Evolutionary conservation across 768 basidiomycete genomes (phyloP).

Genomic region (Aureoboletus auriporus): DNA sequence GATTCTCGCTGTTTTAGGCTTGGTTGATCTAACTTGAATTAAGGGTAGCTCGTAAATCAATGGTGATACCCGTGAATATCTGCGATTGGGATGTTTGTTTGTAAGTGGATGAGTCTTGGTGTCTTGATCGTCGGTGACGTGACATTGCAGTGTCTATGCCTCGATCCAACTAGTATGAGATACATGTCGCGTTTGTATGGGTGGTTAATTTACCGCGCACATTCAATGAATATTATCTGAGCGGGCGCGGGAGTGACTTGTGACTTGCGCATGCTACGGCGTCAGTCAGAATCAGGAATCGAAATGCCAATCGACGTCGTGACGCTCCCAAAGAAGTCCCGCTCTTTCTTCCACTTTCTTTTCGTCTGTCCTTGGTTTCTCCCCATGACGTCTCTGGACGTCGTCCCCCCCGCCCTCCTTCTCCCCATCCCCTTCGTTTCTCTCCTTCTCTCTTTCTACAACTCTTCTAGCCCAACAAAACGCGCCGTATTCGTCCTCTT

Average conservation of each 20-base stretch:
- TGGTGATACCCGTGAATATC: no score
- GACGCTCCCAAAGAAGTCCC: background rate
- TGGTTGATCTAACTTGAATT: background rate
- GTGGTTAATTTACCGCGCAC: background rate
- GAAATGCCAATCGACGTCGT: slow-evolving; percentile 13
- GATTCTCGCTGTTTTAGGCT: background rate
- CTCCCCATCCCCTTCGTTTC: slow-evolving; percentile 23
- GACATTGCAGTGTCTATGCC: background rate
- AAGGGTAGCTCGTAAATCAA: background rate
- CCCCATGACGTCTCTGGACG: slow-evolving; percentile 22
- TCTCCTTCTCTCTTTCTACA: slow-evolving; percentile 7
- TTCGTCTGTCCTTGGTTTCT: slow-evolving; percentile 8
- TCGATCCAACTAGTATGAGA: no score
- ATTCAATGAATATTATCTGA: no score
- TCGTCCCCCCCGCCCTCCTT: slow-evolving; percentile 25
- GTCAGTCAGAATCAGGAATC: slow-evolving; percentile 14
- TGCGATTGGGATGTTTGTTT: no score
- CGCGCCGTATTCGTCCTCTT: slow-evolving; percentile 16
- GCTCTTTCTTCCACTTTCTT: background rate
- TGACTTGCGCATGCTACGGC: no score
- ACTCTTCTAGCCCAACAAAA: slow-evolving; percentile 7
- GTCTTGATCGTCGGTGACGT: background rate
- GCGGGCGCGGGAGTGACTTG: no score
- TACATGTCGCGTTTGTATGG: background rate
- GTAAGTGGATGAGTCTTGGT: background rate